Percentiles rank a stretch among this genome's conserved stretches.
Evolutionary conservation across 805 yeast species (phyloP).

Genomic region (Ogataea henricii): DNA sequence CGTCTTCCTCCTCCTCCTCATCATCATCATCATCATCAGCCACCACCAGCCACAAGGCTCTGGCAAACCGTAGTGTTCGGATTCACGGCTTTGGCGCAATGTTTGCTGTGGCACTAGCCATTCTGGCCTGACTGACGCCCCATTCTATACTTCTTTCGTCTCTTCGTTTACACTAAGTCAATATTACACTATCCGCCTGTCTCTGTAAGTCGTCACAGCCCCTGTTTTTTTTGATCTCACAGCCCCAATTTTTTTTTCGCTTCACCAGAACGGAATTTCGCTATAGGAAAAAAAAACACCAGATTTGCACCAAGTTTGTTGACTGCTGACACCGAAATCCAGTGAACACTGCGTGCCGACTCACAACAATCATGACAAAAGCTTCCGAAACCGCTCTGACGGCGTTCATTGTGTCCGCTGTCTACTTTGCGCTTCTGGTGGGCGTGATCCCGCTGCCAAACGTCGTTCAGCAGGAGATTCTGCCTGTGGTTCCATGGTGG

Average conservation of each 20-base stretch:
- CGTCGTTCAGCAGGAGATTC: conserved; percentile 50
- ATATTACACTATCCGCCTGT: too few species aligned
- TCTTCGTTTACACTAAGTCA: not conserved
- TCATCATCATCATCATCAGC: conserved; percentile 19
- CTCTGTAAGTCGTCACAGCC: too few species aligned
- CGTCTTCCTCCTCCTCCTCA: conserved; percentile 14
- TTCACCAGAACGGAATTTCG: too few species aligned
- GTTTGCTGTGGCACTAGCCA: conserved; percentile 39
- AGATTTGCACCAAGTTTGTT: too few species aligned
- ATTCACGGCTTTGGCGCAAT: conserved; percentile 34
- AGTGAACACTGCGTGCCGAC: not conserved
- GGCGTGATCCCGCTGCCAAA: conserved; percentile 58
- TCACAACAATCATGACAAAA: conserved; percentile 52
- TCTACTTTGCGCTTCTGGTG: conserved; percentile 52
- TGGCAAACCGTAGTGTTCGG: conserved; percentile 25
- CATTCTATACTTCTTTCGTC: conserved; percentile 10
- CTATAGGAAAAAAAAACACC: not conserved
- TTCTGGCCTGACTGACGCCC: conserved; percentile 25
- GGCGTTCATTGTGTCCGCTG: conserved; percentile 46
- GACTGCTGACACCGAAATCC: not conserved
- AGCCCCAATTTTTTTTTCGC: too few species aligned
- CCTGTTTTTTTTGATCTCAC: too few species aligned
- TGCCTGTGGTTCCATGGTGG: conserved; percentile 75
- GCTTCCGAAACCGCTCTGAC: conserved; percentile 61
- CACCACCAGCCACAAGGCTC: conserved; percentile 18